Percentiles rank a stretch among this genome's conserved stretches.
Conservation (phyloP, 768 basidiomycete genomes). For the Xanthoconium purpureum region DNA sequence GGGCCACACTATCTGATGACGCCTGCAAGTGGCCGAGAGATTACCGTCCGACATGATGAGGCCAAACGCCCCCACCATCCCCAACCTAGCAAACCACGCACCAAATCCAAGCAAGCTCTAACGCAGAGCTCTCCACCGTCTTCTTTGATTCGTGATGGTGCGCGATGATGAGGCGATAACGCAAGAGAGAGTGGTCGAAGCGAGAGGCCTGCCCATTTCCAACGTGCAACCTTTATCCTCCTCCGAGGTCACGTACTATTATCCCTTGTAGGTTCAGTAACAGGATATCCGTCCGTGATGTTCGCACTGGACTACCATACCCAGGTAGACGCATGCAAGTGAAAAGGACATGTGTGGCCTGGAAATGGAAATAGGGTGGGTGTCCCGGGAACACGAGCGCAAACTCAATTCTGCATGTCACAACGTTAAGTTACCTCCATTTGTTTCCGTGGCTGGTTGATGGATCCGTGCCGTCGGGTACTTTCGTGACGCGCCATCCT, state of each 20-base stretch:
- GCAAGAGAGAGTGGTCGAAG: neutral
- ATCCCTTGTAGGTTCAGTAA: neutral
- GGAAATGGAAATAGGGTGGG: slow-evolving; percentile 9
- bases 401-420: slow-evolving; percentile 7
- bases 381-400: neutral
- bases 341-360: neutral
- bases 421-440: slow-evolving; percentile 9
- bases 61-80: neutral
- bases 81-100: neutral
- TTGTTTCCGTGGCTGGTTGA: neutral
- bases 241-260: neutral
- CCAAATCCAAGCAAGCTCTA: neutral
- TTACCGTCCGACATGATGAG: neutral
- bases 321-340: neutral
- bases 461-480: slow-evolving; percentile 14
- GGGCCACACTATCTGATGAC: neutral
- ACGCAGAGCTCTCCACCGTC: neutral
- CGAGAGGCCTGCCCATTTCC: neutral
- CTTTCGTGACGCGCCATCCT: neutral
- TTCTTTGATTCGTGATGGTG: neutral
- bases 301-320: slow-evolving; percentile 12
- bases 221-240: neutral
- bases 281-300: slow-evolving; percentile 3
- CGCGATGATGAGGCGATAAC: neutral
- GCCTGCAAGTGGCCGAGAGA: neutral